A percentile compares a stretch with the other conserved stretches of the same genome.
Conservation (phyloP, 805 yeast species). For the Metschnikowia borealis region DNA sequence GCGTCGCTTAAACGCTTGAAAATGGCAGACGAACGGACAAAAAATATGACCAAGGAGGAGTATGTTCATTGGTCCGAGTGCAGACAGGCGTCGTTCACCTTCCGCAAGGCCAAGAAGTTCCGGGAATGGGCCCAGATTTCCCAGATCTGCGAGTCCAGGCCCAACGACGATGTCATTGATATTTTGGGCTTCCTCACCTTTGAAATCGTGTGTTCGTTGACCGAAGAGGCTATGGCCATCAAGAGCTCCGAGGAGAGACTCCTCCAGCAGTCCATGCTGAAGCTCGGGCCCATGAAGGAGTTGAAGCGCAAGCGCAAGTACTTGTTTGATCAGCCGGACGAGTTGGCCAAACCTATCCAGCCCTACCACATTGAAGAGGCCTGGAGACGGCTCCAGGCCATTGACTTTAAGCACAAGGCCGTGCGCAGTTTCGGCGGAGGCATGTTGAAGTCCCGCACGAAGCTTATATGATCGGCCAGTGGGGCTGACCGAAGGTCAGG, state of each 20-base stretch:
- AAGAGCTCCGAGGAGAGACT: constrained; percentile 63
- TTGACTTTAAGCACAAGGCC: constrained; percentile 55
- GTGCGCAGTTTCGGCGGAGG: constrained; percentile 73
- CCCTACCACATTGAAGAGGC: constrained; percentile 86
- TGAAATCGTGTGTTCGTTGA: constrained; percentile 91
- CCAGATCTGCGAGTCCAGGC: constrained; percentile 79
- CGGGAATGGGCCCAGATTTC: constrained; percentile 94
- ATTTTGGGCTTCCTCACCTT: constrained; percentile 92
- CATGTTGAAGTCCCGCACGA: constrained; percentile 47
- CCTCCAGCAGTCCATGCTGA: constrained; percentile 16
- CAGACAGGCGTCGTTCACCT: constrained; percentile 94
- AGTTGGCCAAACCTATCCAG: constrained; percentile 69
- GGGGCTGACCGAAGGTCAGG: background rate
- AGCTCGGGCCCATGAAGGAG: constrained; percentile 24
- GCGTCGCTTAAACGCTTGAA: constrained; percentile 87
- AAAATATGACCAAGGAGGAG: constrained; percentile 91
- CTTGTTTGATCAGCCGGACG: constrained; percentile 86
- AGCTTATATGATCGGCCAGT: constrained; percentile 37
- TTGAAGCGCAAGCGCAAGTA: constrained; percentile 43
- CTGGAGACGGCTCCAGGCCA: constrained; percentile 71
- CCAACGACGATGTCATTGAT: constrained; percentile 95
- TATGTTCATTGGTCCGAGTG: constrained; percentile 99
- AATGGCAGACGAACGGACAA: constrained; percentile 91
- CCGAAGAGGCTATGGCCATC: constrained; percentile 84
- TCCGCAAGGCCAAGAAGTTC: constrained; percentile 88